phyloP scores from a whole-genome alignment of 345 rosid species.

The thale cress (Arabidopsis thaliana) region TAIR10.1 NC_003074.8:20824501-20825000 shows the following conservation, averaged over 20 bases:
- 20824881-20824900: conserved; percentile 93
- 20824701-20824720: conserved; percentile 79
- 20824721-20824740: conserved; percentile 94
- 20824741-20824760: conserved; percentile 89
- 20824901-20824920: conserved; percentile 98
- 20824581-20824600: conserved; percentile 14
- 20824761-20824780: conserved; percentile 84
- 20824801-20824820: conserved; percentile 85
- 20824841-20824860: conserved; percentile 92
- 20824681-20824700: conserved; percentile 82
- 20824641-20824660: conserved; percentile 17
- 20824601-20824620: not conserved
- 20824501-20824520: conserved; percentile 86
- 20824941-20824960: conserved; percentile 89
- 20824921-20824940: conserved; percentile 92
- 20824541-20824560: conserved; percentile 92
- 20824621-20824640: conserved; percentile 19
- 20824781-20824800: conserved; percentile 92
- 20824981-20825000: conserved; percentile 73
- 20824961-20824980: conserved; percentile 92
- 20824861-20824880: conserved; percentile 72
- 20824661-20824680: conserved; percentile 88
- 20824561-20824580: conserved; percentile 55
- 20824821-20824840: conserved; percentile 95
- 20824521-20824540: conserved; percentile 79